These are phyloP conservation scores for Blastobotrys petasosporus DNA, from an alignment of 1,139 yeast species.

Conservation along the genomic window DNA sequence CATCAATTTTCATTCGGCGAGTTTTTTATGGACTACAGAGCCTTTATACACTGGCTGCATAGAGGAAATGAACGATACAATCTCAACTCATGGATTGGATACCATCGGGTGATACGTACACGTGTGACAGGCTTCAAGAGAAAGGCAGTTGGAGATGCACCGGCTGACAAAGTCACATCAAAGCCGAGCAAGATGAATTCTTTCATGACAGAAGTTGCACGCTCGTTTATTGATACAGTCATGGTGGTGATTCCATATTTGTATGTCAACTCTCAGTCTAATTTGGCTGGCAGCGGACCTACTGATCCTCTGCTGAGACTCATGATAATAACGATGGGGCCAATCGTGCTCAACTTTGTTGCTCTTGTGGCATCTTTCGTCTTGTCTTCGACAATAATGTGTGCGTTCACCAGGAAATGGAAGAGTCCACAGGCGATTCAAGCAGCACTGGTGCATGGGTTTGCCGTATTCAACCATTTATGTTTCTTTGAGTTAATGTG, in stretches of 20 bases:
- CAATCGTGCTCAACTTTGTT: constrained; percentile 46
- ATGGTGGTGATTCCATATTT: constrained; percentile 54
- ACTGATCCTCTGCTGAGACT: constrained; percentile 53
- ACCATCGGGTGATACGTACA: constrained; percentile 48
- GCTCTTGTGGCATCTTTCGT: constrained; percentile 41
- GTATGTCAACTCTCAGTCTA: constrained; percentile 67
- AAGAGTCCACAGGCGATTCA: constrained; percentile 90
- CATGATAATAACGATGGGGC: constrained; percentile 45
- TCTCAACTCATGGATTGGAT: constrained; percentile 56
- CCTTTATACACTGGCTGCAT: constrained; percentile 60
- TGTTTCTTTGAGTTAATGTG: constrained; percentile 55
- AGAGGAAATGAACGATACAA: constrained; percentile 53
- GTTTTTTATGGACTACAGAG: constrained; percentile 67
- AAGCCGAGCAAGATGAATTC: constrained; percentile 46
- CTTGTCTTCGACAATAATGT: constrained; percentile 49
- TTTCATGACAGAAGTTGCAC: constrained; percentile 46
- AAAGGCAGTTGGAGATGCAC: constrained; percentile 23
- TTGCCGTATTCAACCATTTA: constrained; percentile 52
- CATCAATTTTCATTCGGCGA: constrained; percentile 70
- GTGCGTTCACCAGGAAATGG: constrained; percentile 96
- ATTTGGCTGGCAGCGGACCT: constrained; percentile 43
- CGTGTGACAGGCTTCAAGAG: constrained; percentile 62
- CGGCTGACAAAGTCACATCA: constrained; percentile 6
- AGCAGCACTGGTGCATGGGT: constrained; percentile 91
- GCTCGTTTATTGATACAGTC: constrained; percentile 43